These are phyloP conservation scores for Rhizopus arrhizus DNA, from an alignment of 371 early-diverging fungal genomes.

Conservation along the genomic window DNA sequence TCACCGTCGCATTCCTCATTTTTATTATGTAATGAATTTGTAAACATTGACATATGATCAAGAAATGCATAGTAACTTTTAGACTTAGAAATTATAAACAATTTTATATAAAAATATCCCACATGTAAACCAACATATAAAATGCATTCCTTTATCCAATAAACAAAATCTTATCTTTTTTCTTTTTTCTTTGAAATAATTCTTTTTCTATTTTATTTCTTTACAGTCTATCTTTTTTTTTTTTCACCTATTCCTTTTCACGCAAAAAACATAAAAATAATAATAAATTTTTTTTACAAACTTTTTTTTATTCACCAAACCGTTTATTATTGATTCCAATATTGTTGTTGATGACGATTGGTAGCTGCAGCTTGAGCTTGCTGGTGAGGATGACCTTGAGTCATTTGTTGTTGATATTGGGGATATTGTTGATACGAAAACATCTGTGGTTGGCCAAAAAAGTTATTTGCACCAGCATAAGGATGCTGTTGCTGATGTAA, in stretches of 20 bases:
- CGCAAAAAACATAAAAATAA: background rate
- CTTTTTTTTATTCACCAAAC: conserved; percentile 1
- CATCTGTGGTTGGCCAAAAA: conserved; percentile 44
- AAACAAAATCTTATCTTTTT: no score
- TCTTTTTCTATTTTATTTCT: background rate
- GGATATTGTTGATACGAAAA: conserved; percentile 37
- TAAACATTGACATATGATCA: background rate
- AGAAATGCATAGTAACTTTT: no score
- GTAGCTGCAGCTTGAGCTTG: conserved; percentile 16
- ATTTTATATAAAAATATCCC: no score
- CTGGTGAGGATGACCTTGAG: conserved; percentile 14
- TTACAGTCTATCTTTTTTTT: background rate
- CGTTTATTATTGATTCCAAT: conserved; percentile 27
- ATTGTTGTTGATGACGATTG: conserved; percentile 29
- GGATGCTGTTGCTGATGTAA: conserved; percentile 25
- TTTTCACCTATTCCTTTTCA: background rate
- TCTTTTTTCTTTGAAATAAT: no score
- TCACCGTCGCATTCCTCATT: background rate
- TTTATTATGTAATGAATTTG: background rate
- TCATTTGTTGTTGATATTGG: conserved; percentile 30
- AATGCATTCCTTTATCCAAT: no score
- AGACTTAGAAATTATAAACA: no score
- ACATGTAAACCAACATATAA: no score
- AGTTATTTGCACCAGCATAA: conserved; percentile 22
- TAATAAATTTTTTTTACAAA: background rate